Conservation (phyloP, 2,329 filamentous ascomycete genomes). For the Leptographium galeiforme region DNA sequence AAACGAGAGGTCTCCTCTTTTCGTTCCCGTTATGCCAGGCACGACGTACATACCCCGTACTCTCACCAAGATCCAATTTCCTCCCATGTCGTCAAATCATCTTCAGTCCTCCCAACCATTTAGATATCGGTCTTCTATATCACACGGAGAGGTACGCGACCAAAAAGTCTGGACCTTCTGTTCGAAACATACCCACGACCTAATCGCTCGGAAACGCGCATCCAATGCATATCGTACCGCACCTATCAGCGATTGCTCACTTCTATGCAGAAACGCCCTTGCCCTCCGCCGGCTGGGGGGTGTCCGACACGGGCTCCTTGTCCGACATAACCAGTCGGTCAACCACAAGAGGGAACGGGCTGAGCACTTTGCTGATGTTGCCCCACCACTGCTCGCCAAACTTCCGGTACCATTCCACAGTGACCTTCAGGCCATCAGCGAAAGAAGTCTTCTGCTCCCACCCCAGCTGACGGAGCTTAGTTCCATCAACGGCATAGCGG, state of each 20-base stretch:
- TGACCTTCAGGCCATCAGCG: constrained; percentile 46
- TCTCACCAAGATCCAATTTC: neutral
- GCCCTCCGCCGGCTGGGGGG: constrained; percentile 13
- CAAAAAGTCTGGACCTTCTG: neutral
- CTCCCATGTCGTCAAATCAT: neutral
- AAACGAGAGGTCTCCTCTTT: no score
- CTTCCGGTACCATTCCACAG: constrained; percentile 55
- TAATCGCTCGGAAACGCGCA: neutral
- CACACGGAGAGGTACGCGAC: neutral
- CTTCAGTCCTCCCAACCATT: no score
- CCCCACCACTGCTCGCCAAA: constrained; percentile 62
- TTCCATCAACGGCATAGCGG: constrained; percentile 58
- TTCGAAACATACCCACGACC: neutral
- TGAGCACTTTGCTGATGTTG: constrained; percentile 54
- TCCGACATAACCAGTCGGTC: constrained; percentile 41
- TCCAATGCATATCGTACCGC: neutral
- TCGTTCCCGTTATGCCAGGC: no score
- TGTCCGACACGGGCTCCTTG: constrained; percentile 24
- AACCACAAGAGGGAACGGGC: constrained; percentile 50
- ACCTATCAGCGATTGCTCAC: neutral
- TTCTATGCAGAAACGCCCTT: neutral
- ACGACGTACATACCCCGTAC: neutral
- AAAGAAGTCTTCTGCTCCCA: constrained; percentile 58
- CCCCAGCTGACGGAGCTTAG: constrained; percentile 51
- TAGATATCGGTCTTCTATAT: neutral